These are phyloP conservation scores for Penicillium freii DNA, from an alignment of 2,329 filamentous ascomycete species.

Conservation along the genomic window DNA sequence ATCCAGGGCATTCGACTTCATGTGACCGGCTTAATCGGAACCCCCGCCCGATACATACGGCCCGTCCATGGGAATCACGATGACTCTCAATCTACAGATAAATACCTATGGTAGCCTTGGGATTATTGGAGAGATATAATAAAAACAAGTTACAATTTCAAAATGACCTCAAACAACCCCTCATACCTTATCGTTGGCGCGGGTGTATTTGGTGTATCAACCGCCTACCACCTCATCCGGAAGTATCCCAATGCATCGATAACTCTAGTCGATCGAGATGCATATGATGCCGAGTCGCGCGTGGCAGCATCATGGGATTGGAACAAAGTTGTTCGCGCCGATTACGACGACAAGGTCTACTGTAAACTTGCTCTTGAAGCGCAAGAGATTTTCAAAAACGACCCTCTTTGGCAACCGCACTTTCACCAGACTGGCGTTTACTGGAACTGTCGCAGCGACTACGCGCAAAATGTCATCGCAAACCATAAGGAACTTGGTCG, in stretches of 20 bases:
- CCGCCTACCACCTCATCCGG: conserved; percentile 29
- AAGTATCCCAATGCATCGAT: conserved; percentile 31
- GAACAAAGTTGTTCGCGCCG: conserved; percentile 32
- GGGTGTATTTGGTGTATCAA: conserved; percentile 31
- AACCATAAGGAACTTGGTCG: conserved; percentile 53
- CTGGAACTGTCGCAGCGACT: conserved; percentile 48
- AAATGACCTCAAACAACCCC: conserved; percentile 22
- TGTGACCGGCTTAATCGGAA: conserved; percentile 20
- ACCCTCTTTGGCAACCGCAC: conserved; percentile 35
- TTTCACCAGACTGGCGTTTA: conserved; percentile 55
- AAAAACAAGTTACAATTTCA: neutral
- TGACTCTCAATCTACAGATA: conserved; percentile 6
- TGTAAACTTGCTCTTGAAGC: conserved; percentile 29
- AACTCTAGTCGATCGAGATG: conserved; percentile 30
- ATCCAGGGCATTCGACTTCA: conserved; percentile 1
- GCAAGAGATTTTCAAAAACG: conserved; percentile 38
- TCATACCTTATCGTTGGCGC: conserved; percentile 30
- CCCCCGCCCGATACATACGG: conserved; percentile 12
- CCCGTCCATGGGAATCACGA: neutral
- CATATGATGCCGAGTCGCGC: conserved; percentile 36
- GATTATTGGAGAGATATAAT: neutral
- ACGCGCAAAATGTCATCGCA: conserved; percentile 49
- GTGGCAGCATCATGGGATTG: conserved; percentile 34
- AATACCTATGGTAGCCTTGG: neutral
- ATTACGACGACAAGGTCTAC: conserved; percentile 32